Evolutionary conservation across 805 yeast species (phyloP).

Genomic region (Sugiyamaella americana): DNA sequence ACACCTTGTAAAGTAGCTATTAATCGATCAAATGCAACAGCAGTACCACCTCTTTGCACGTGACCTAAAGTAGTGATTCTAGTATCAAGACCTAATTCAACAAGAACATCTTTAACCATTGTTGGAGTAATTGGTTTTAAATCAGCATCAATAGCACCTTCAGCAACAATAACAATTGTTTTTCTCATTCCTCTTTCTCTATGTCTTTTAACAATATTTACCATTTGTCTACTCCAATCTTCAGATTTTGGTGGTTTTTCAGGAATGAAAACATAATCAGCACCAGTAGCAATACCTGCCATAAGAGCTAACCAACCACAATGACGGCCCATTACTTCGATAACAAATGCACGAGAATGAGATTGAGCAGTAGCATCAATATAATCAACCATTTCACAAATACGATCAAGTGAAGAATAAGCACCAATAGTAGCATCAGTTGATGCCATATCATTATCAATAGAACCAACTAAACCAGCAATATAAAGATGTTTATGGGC

Average conservation of each 20-base stretch:
- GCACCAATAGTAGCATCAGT: slow-evolving; percentile 98
- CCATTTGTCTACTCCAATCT: slow-evolving; percentile 77
- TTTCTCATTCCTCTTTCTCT: slow-evolving; percentile 85
- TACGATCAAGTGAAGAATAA: slow-evolving; percentile 85
- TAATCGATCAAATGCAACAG: slow-evolving; percentile 89
- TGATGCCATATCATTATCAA: slow-evolving; percentile 96
- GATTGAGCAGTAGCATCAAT: slow-evolving; percentile 97
- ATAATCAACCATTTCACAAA: slow-evolving; percentile 90
- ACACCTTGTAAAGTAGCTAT: slow-evolving; percentile 96
- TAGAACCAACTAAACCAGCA: slow-evolving; percentile 93
- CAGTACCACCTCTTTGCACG: slow-evolving; percentile 98
- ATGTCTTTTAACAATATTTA: slow-evolving; percentile 68
- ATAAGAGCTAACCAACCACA: slow-evolving; percentile 98
- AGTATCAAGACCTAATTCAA: slow-evolving; percentile 84
- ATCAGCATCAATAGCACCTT: slow-evolving; percentile 87
- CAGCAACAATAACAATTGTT: slow-evolving; percentile 94
- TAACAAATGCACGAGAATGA: slow-evolving; percentile 94
- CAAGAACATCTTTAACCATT: slow-evolving; percentile 75
- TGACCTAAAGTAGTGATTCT: slow-evolving; percentile 94
- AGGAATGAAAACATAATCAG: slow-evolving; percentile 91
- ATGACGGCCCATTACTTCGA: slow-evolving; percentile 98
- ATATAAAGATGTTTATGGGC: slow-evolving; percentile 70
- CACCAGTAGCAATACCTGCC: slow-evolving; percentile 96
- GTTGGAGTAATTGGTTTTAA: slow-evolving; percentile 75
- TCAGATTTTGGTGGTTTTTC: slow-evolving; percentile 78